A percentile compares a stretch with the other conserved stretches of the same genome.
Evolutionary conservation across 805 yeast species (phyloP).

Genomic region (Candida krabiensis): DNA sequence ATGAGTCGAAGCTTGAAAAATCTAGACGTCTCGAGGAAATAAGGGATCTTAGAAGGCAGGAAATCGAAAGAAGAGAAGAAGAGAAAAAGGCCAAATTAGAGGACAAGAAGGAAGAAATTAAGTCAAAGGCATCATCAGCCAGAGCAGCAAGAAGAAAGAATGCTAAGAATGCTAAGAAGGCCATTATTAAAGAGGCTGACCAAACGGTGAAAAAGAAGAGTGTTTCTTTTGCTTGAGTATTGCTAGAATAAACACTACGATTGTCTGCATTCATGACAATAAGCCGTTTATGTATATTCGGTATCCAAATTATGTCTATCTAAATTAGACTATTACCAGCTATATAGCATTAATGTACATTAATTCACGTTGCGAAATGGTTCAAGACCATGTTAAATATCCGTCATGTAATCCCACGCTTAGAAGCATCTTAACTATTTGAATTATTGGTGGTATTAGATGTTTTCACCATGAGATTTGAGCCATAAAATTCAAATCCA

Average conservation of each 20-base stretch:
- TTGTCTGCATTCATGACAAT: too few relatives aligned
- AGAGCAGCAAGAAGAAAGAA: constrained; percentile 67
- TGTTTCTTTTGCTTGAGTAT: constrained; percentile 54
- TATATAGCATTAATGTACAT: too few relatives aligned
- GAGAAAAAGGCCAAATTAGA: constrained; percentile 69
- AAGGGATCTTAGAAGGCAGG: constrained; percentile 81
- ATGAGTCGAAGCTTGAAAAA: constrained; percentile 88
- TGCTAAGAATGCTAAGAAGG: constrained; percentile 33
- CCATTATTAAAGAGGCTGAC: constrained; percentile 20
- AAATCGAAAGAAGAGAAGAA: constrained; percentile 80
- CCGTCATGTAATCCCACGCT: too few relatives aligned
- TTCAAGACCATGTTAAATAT: too few relatives aligned
- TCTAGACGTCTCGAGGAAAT: constrained; percentile 87
- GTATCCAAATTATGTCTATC: too few relatives aligned
- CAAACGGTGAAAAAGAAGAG: constrained; percentile 35
- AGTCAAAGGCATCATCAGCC: constrained; percentile 68
- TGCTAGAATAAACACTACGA: too few relatives aligned
- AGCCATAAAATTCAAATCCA: constrained; percentile 20
- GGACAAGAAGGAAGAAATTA: constrained; percentile 74
- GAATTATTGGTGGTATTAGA: constrained; percentile 1
- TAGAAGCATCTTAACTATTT: too few relatives aligned
- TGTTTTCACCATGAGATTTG: constrained; percentile 11
- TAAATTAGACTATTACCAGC: too few relatives aligned
- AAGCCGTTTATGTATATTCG: too few relatives aligned
- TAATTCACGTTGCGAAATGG: too few relatives aligned